phyloP scores from a whole-genome alignment of 345 rosid genomes.

The Abelmoschus esculentus region DNA sequence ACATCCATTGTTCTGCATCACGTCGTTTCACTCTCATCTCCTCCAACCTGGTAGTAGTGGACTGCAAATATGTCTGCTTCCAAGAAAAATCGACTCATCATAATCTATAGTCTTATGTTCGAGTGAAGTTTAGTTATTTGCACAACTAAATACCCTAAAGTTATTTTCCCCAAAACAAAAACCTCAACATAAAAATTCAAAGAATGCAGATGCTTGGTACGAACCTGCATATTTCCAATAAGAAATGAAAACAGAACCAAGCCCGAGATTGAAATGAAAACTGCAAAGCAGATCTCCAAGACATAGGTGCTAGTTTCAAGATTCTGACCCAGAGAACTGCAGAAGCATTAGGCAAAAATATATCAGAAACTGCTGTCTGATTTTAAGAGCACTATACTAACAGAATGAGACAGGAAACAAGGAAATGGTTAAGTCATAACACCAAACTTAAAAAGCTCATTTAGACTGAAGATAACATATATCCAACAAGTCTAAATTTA shows the following conservation, averaged over 20 bases:
- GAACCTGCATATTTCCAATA: constrained; percentile 91
- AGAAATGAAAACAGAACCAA: constrained; percentile 28
- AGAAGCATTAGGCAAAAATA: constrained; percentile 5
- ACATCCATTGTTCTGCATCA: constrained; percentile 93
- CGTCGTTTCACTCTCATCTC: constrained; percentile 84
- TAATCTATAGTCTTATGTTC: neutral
- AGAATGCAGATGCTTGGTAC: constrained; percentile 9
- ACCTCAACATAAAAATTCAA: neutral
- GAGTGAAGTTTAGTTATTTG: neutral
- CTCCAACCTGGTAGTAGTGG: constrained; percentile 69
- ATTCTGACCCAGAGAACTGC: constrained; percentile 71
- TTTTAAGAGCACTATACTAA: neutral
- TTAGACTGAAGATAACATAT: neutral
- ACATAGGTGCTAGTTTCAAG: constrained; percentile 66
- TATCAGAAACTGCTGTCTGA: constrained; percentile 6
- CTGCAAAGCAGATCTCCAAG: constrained; percentile 69
- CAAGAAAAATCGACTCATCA: constrained; percentile 15
- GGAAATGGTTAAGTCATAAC: neutral
- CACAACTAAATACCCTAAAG: neutral
- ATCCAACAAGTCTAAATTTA: neutral
- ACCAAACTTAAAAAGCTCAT: neutral
- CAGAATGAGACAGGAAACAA: neutral
- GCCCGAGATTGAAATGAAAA: constrained; percentile 59
- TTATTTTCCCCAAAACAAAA: neutral
- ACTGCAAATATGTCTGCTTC: constrained; percentile 70